Evolutionary conservation across 2,329 filamentous ascomycete genomes (phyloP).

Genomic region (Fusarium kyushuense): DNA sequence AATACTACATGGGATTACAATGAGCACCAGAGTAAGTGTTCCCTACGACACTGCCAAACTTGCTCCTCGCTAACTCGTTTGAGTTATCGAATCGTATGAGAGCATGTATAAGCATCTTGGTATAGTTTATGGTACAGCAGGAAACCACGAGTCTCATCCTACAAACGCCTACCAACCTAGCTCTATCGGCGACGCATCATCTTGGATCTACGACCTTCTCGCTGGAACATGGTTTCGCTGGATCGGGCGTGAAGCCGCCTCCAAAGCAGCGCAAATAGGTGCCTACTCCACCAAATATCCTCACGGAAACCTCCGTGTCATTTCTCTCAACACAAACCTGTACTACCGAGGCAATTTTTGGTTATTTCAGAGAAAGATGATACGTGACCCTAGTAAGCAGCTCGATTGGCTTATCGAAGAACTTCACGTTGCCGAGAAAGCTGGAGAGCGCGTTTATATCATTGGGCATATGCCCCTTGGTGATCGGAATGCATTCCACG

Average conservation of each 20-base stretch:
- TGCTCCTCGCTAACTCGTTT: background rate
- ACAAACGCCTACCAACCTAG: slow-evolving; percentile 63
- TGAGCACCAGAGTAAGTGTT: slow-evolving; percentile 46
- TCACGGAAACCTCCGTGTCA: slow-evolving; percentile 63
- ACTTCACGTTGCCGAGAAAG: slow-evolving; percentile 64
- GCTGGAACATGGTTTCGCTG: slow-evolving; percentile 61
- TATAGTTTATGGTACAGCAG: slow-evolving; percentile 64
- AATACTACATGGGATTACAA: slow-evolving; percentile 55
- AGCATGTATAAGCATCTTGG: slow-evolving; percentile 59
- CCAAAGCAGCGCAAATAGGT: slow-evolving; percentile 57
- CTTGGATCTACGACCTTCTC: slow-evolving; percentile 67
- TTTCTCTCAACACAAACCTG: slow-evolving; percentile 70
- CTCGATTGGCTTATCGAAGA: slow-evolving; percentile 66
- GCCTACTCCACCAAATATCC: slow-evolving; percentile 63
- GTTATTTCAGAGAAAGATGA: slow-evolving; percentile 63
- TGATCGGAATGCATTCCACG: slow-evolving; percentile 63
- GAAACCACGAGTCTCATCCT: slow-evolving; percentile 69
- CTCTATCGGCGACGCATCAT: slow-evolving; percentile 54
- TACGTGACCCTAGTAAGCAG: slow-evolving; percentile 64
- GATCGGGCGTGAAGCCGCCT: slow-evolving; percentile 54
- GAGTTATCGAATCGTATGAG: slow-evolving; percentile 61
- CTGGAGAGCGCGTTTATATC: slow-evolving; percentile 66
- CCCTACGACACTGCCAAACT: too few relatives aligned
- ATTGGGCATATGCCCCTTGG: slow-evolving; percentile 69
- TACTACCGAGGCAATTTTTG: slow-evolving; percentile 71